Evolutionary conservation across 192 early-diverging fungal species (phyloP).

Genomic region (Entomortierella lignicola): DNA sequence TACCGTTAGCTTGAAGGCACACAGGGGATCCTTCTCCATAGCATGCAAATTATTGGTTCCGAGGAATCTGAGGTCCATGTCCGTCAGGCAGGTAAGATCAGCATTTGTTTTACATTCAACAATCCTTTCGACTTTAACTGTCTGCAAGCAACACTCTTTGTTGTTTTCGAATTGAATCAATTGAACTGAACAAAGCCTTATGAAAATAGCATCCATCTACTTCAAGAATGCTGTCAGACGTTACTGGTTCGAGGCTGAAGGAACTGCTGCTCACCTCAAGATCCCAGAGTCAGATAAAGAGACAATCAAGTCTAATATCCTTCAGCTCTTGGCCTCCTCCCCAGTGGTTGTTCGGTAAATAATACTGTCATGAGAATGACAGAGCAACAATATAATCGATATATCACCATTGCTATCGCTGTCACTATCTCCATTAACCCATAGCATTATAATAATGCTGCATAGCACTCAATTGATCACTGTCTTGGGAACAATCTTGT

Average conservation of each 20-base stretch:
- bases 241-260: conserved; percentile 51
- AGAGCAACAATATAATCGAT: not conserved
- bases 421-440: no score
- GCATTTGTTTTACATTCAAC: not conserved
- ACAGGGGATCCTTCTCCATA: conserved; percentile 46
- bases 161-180: no score
- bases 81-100: conserved; percentile 66
- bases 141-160: no score
- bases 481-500: conserved; percentile 80
- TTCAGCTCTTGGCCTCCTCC: conserved; percentile 45
- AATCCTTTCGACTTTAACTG: not conserved
- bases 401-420: no score
- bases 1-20: conserved; percentile 32
- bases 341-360: conserved; percentile 43
- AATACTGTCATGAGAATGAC: not conserved
- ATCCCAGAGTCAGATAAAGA: conserved; percentile 48
- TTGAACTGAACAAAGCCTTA: not conserved
- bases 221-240: conserved; percentile 53
- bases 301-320: conserved; percentile 43
- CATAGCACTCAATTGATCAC: conserved; percentile 79
- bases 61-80: conserved; percentile 63
- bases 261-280: conserved; percentile 41
- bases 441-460: not conserved
- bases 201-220: conserved; percentile 43
- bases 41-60: conserved; percentile 67